These are phyloP conservation scores for Perkinsus marinus DNA, from an alignment of 169 alveolate species.

Conservation along the genomic window DNA sequence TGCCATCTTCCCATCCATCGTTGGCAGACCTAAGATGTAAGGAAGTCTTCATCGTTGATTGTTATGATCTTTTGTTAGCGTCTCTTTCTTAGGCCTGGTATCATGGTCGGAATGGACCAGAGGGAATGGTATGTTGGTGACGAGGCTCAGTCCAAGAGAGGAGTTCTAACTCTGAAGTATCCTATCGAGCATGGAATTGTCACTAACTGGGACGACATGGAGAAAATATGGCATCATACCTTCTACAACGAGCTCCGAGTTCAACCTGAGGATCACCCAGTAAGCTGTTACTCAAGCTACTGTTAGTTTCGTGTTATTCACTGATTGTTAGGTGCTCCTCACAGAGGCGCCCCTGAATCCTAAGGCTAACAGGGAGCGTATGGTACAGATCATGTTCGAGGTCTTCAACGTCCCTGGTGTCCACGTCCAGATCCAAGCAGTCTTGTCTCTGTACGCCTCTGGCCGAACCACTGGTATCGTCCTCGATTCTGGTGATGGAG, in stretches of 20 bases:
- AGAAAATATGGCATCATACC: constrained; percentile 96
- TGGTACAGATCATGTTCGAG: constrained; percentile 97
- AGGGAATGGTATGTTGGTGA: constrained; percentile 93
- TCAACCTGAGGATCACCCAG: constrained; percentile 92
- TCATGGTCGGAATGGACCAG: constrained; percentile 92
- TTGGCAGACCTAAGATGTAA: constrained; percentile 83
- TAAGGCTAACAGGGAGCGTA: constrained; percentile 91
- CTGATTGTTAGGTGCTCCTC: constrained; percentile 54
- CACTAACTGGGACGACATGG: constrained; percentile 97
- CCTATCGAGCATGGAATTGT: constrained; percentile 98
- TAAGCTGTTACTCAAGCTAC: neutral
- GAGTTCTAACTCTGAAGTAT: constrained; percentile 83
- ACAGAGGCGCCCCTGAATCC: constrained; percentile 99
- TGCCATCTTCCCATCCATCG: constrained; percentile 94
- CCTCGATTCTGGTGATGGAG: constrained; percentile 98
- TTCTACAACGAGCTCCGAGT: constrained; percentile 94
- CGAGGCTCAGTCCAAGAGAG: constrained; percentile 96
- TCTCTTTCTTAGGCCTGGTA: constrained; percentile 46
- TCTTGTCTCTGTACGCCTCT: constrained; percentile 92
- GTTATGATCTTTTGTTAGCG: constrained; percentile 11
- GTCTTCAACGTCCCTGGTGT: constrained; percentile 94
- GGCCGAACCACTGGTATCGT: constrained; percentile 99
- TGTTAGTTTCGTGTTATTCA: neutral
- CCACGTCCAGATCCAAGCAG: constrained; percentile 94
- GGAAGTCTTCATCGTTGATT: constrained; percentile 31